phyloP scores from a whole-genome alignment of 1,284 basidiomycete species.

The Wolfiporia cocos region DNA sequence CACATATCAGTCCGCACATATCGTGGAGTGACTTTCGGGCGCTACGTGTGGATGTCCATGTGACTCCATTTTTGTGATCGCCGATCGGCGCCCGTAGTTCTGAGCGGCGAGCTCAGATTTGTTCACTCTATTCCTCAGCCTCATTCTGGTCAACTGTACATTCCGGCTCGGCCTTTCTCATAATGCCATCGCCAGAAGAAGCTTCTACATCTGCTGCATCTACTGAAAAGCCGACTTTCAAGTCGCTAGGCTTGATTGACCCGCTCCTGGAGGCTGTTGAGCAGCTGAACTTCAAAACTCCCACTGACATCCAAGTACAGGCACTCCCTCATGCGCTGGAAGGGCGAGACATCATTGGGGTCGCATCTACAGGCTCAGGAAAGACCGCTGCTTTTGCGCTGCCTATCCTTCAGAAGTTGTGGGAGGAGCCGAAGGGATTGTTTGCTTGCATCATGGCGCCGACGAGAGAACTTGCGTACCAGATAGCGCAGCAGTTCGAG shows the following conservation, averaged over 20 bases:
- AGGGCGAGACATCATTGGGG: conserved; percentile 94
- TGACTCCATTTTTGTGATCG: too few relatives aligned
- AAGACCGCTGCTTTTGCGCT: conserved; percentile 98
- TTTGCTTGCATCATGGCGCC: conserved; percentile 95
- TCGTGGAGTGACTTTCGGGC: too few relatives aligned
- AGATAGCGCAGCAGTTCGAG: conserved; percentile 96
- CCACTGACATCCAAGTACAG: conserved; percentile 90
- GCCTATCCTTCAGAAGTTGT: conserved; percentile 94
- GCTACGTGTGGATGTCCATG: too few relatives aligned
- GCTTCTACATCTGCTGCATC: conserved; percentile 47
- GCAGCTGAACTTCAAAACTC: conserved; percentile 79
- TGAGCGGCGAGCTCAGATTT: too few relatives aligned
- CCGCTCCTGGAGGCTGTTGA: conserved; percentile 86
- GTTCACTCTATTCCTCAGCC: too few relatives aligned
- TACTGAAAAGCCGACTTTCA: conserved; percentile 34
- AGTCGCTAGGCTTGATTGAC: conserved; percentile 81
- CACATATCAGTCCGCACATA: too few relatives aligned
- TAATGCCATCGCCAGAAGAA: conserved; percentile 42
- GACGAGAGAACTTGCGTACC: conserved; percentile 96
- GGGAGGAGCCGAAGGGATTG: conserved; percentile 92
- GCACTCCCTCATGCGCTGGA: conserved; percentile 88
- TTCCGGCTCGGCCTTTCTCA: neutral
- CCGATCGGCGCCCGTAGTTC: too few relatives aligned
- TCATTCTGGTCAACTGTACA: too few relatives aligned
- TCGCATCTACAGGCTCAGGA: conserved; percentile 95